These are phyloP conservation scores for Xylaria venustula DNA, from an alignment of 495 filamentous ascomycete species.

Conservation along the genomic window DNA sequence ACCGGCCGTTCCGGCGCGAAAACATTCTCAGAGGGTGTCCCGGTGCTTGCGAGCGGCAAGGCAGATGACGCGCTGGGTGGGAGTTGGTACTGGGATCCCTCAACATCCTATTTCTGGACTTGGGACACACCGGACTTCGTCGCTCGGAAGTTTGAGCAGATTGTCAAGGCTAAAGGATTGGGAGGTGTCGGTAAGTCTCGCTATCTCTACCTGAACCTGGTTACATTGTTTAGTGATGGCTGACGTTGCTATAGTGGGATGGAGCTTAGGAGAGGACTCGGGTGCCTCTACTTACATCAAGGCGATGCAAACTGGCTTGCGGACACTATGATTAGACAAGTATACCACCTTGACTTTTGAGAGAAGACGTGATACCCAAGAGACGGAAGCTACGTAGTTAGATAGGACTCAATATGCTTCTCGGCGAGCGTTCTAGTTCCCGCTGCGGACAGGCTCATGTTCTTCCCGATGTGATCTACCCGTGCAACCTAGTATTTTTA, in stretches of 20 bases:
- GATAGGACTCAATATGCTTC: neutral
- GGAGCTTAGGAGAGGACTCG: slow-evolving; percentile 64
- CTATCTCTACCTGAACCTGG: neutral
- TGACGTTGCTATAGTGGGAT: slow-evolving; percentile 36
- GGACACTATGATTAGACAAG: slow-evolving; percentile 18
- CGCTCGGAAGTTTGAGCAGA: slow-evolving; percentile 56
- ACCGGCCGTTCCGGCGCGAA: slow-evolving; percentile 55
- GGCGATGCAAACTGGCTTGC: slow-evolving; percentile 50
- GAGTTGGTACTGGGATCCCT: slow-evolving; percentile 60
- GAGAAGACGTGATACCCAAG: too few relatives aligned
- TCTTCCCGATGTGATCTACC: neutral
- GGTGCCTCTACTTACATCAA: slow-evolving; percentile 51
- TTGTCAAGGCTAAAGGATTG: slow-evolving; percentile 53
- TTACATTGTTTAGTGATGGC: neutral
- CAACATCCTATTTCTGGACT: slow-evolving; percentile 59
- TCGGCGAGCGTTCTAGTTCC: neutral
- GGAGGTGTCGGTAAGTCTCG: slow-evolving; percentile 53
- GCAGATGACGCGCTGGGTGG: slow-evolving; percentile 54
- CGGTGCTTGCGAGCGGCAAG: slow-evolving; percentile 31
- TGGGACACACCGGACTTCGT: slow-evolving; percentile 65
- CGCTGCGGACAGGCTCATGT: neutral
- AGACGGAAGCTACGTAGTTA: neutral
- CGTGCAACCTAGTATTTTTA: too few relatives aligned
- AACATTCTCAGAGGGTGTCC: slow-evolving; percentile 42
- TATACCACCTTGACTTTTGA: neutral